Evolutionary conservation across 106 monocot species (phyloP).

Genomic region (Amphibolis antarctica): DNA sequence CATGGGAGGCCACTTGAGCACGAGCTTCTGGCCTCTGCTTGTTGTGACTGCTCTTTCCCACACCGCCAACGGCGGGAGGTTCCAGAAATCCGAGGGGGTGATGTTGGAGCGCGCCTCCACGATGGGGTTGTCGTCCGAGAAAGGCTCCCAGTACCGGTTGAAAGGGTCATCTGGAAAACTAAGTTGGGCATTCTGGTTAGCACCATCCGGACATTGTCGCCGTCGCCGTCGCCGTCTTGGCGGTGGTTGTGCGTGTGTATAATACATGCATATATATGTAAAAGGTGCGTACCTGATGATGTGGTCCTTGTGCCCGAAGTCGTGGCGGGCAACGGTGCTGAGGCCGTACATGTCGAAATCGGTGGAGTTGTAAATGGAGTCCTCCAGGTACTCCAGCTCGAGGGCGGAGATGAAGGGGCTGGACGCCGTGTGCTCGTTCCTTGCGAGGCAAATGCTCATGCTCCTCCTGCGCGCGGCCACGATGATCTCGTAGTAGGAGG

Average conservation of each 20-base stretch:
- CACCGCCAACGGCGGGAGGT: constrained; percentile 44
- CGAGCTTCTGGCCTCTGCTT: constrained; percentile 45
- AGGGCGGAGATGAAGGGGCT: constrained; percentile 68
- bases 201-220: no score
- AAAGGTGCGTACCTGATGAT: constrained; percentile 30
- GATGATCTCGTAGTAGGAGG: constrained; percentile 8
- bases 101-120: constrained; percentile 41
- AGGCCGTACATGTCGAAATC: constrained; percentile 42
- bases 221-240: neutral
- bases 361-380: constrained; percentile 66
- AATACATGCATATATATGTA: neutral
- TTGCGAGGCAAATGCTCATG: constrained; percentile 75
- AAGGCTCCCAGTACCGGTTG: constrained; percentile 87
- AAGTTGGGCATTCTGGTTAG: constrained; percentile 8
- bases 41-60: constrained; percentile 48
- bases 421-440: constrained; percentile 32
- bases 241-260: no score
- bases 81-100: constrained; percentile 55
- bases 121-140: constrained; percentile 26
- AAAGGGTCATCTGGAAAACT: constrained; percentile 84
- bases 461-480: constrained; percentile 20
- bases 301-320: constrained; percentile 34
- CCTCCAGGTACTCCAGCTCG: constrained; percentile 47
- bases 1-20: constrained; percentile 49
- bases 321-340: constrained; percentile 36